A percentile compares a stretch with the other conserved stretches of the same genome.
Evolutionary conservation across 805 yeast genomes (phyloP).

Genomic region (Metschnikowia dekortorum): DNA sequence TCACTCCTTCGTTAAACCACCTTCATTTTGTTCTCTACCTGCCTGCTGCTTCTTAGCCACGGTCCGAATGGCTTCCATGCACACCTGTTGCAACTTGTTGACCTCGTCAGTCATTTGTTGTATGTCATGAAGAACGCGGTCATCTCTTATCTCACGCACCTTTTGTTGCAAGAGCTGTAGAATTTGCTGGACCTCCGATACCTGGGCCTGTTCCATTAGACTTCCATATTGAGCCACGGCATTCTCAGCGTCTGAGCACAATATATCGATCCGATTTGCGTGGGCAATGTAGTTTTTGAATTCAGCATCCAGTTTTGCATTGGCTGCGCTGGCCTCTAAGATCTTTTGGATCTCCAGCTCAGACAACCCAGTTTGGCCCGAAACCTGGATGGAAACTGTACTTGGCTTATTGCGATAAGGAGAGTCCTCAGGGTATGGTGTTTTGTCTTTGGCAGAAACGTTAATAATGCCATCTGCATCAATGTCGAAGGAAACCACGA

Average conservation of each 20-base stretch:
- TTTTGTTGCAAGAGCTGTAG: slow-evolving; percentile 22
- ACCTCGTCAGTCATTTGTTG: slow-evolving; percentile 30
- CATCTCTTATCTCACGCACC: slow-evolving; percentile 32
- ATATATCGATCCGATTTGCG: slow-evolving; percentile 73
- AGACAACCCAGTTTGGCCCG: slow-evolving; percentile 54
- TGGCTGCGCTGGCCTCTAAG: slow-evolving; percentile 61
- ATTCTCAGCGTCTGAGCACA: slow-evolving; percentile 82
- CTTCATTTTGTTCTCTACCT: neutral
- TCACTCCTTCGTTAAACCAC: neutral
- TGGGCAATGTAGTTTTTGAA: slow-evolving; percentile 61
- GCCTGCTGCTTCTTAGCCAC: slow-evolving; percentile 34
- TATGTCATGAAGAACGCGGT: slow-evolving; percentile 29
- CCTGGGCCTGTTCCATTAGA: slow-evolving; percentile 47
- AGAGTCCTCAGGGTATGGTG: slow-evolving; percentile 34
- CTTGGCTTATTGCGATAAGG: slow-evolving; percentile 43
- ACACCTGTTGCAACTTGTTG: slow-evolving; percentile 33
- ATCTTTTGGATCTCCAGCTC: slow-evolving; percentile 63
- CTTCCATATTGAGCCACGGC: slow-evolving; percentile 70
- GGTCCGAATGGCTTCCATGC: slow-evolving; percentile 36
- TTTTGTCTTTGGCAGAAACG: slow-evolving; percentile 55
- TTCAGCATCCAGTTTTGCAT: slow-evolving; percentile 56
- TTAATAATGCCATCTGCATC: slow-evolving; percentile 75
- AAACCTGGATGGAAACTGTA: slow-evolving; percentile 46
- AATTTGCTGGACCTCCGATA: slow-evolving; percentile 20
- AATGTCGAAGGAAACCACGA: slow-evolving; percentile 70